Base-by-base conservation (phyloP, 169 alveolate genomes). In the Eimeria mitis region DNA sequence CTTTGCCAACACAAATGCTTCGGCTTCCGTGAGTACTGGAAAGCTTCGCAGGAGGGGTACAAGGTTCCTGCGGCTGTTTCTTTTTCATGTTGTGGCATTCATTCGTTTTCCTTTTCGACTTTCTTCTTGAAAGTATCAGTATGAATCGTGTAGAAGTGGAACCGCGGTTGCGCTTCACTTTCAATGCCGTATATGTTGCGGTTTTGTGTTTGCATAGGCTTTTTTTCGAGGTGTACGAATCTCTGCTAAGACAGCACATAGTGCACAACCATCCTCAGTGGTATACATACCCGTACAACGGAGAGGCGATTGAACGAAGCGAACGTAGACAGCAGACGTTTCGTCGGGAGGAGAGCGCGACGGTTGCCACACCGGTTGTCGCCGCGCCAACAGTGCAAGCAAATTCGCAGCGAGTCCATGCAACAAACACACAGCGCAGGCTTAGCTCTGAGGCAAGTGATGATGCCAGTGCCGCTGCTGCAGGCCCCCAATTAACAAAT, bases 181-280 rank as follows among this genome's bases (percentile, higher is more conserved):
- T 2, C 49, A 9, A 1, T n/a, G 49, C 59, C 61, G n/a, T 37
- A 37, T 40, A 40, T 44, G 85, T 44, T 42, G 6, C 21, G 40
- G 21, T 21, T 47, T 31, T 78, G 28, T 52, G 56, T 52, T 52
- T 79, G 37, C 19, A 9, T 25, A 94, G 96, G 94, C 88, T 84
- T 61, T 94, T 94, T 65, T 94, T 94, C 96, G 94, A 94, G 34
- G 85, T 78, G 25, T 94, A 78, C 71, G 96, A 94, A 65, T 76
- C 85, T 25, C 81, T 83, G 68, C 96, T 94, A 65, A 65, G 96
- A 23, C 85, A 83, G 81, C 89, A 94, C 52, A 83, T 94, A 25
- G 52, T 73, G 63, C 94, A 83, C 52, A 88, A 83, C 42, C 96
- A 94, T 65, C 96, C 96, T 34, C 85, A 79, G 89, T 94, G 96